A percentile compares a stretch with the other conserved stretches of the same genome.
Conservation (phyloP, 176 grass and related monocot genomes). For the Ampelocalamus luodianensis region DNA sequence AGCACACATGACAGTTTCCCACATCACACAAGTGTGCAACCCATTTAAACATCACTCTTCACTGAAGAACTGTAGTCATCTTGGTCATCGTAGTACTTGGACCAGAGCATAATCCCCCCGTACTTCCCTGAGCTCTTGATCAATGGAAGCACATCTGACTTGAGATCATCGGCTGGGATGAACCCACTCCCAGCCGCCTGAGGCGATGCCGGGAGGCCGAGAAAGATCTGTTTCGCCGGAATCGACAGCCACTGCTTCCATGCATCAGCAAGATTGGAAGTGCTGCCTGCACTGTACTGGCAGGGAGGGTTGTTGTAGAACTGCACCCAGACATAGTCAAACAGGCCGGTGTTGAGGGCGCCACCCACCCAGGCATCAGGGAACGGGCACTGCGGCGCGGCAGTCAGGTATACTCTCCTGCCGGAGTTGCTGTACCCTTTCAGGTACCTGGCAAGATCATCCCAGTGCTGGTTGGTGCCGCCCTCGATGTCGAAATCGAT, state of each 20-base stretch:
- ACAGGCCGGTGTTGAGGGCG: slow-evolving; percentile 51
- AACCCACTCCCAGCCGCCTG: slow-evolving; percentile 60
- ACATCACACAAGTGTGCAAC: not conserved
- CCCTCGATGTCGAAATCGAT: slow-evolving; percentile 71
- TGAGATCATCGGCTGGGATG: slow-evolving; percentile 58
- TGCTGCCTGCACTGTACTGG: slow-evolving; percentile 41
- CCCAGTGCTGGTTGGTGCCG: slow-evolving; percentile 59
- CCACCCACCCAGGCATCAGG: slow-evolving; percentile 56
- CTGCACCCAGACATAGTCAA: slow-evolving; percentile 57
- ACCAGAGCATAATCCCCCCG: slow-evolving; percentile 75
- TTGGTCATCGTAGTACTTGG: slow-evolving; percentile 69
- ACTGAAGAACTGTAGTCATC: slow-evolving; percentile 60
- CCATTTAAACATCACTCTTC: slow-evolving; percentile 52
- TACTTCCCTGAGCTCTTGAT: slow-evolving; percentile 57
- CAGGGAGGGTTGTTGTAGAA: slow-evolving; percentile 56
- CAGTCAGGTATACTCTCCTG: slow-evolving; percentile 49
- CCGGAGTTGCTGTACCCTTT: slow-evolving; percentile 51
- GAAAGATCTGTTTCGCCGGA: slow-evolving; percentile 48
- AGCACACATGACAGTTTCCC: not conserved
- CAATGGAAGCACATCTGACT: slow-evolving; percentile 51
- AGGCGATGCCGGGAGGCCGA: slow-evolving; percentile 55
- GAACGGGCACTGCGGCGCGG: slow-evolving; percentile 56
- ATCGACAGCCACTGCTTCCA: slow-evolving; percentile 60
- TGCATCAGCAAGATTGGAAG: slow-evolving; percentile 31
- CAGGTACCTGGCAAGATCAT: slow-evolving; percentile 62